Conservation (phyloP, 768 basidiomycete genomes). For the Leccinum pellstonianum region DNA sequence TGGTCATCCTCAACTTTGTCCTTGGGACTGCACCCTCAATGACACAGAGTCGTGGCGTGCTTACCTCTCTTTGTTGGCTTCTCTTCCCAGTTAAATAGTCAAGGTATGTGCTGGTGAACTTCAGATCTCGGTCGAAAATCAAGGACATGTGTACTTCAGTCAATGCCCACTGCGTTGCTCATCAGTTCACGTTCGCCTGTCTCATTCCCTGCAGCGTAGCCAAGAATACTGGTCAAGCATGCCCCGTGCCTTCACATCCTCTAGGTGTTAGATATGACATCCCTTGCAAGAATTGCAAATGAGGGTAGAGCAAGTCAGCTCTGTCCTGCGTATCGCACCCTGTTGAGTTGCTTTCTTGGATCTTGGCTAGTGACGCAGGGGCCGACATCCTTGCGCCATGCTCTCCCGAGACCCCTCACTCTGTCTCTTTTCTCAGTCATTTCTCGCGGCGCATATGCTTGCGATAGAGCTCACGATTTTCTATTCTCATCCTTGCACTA, state of each 20-base stretch:
- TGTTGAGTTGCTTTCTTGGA: background rate
- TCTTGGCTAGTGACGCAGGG: background rate
- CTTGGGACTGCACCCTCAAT: background rate
- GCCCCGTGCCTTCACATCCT: background rate
- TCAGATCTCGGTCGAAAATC: conserved; percentile 10
- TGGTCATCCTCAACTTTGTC: background rate
- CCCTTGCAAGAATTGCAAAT: conserved; percentile 15
- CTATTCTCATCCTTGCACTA: background rate
- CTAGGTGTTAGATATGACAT: background rate
- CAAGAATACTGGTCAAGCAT: background rate
- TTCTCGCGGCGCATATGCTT: background rate
- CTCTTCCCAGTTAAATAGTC: conserved; percentile 15
- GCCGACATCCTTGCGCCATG: background rate
- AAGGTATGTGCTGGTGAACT: conserved; percentile 14
- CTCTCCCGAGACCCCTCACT: background rate
- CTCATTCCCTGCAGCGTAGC: background rate
- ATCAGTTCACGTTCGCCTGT: background rate
- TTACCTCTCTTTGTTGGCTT: background rate
- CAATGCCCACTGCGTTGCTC: conserved; percentile 7
- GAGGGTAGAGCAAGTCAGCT: conserved; percentile 6
- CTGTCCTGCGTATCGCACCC: background rate
- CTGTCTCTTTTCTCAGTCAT: background rate
- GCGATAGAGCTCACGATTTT: background rate
- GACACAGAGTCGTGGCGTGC: conserved; percentile 8
- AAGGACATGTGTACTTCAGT: conserved; percentile 17